Percentiles rank a stretch among this genome's conserved stretches.
Conservation (phyloP, 345 rosid species). For the Microcos paniculata region DNA sequence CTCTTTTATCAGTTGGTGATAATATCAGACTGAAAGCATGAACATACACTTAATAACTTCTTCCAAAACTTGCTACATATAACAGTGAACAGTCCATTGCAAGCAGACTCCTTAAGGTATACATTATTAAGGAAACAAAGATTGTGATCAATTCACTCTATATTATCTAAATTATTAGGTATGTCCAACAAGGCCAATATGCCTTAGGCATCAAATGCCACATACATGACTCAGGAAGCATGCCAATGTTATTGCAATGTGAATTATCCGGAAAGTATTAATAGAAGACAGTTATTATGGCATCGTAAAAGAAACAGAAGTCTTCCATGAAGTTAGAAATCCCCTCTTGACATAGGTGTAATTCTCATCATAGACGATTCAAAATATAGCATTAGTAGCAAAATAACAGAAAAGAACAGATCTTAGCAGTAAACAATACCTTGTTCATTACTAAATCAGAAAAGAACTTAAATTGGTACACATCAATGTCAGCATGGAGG, state of each 20-base stretch:
- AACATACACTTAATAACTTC: not conserved
- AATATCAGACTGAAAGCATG: not conserved
- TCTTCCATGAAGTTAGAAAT: not conserved
- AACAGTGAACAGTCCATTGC: not conserved
- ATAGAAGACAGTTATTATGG: not conserved
- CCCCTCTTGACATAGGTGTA: not conserved
- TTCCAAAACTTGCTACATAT: not conserved
- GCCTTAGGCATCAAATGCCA: not conserved
- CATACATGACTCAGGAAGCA: not conserved
- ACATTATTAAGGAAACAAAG: not conserved
- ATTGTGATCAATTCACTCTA: not conserved
- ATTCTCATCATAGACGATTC: not conserved
- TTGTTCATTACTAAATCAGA: slow-evolving; percentile 68
- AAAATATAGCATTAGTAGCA: slow-evolving; percentile 1
- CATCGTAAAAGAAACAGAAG: not conserved
- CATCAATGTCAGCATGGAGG: slow-evolving; percentile 96
- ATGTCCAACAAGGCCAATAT: not conserved
- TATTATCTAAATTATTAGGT: not conserved
- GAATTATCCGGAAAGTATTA: not conserved
- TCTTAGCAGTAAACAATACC: slow-evolving; percentile 44
- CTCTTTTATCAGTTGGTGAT: not conserved
- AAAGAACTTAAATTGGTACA: slow-evolving; percentile 97
- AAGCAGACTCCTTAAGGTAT: not conserved
- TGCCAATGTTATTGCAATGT: not conserved
- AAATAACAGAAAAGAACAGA: not conserved